Evolutionary conservation across 140 eudicot genomes (phyloP), one percentile per base, ranked within the genome.

Genomic region (Stevia rebaudiana): DNA sequence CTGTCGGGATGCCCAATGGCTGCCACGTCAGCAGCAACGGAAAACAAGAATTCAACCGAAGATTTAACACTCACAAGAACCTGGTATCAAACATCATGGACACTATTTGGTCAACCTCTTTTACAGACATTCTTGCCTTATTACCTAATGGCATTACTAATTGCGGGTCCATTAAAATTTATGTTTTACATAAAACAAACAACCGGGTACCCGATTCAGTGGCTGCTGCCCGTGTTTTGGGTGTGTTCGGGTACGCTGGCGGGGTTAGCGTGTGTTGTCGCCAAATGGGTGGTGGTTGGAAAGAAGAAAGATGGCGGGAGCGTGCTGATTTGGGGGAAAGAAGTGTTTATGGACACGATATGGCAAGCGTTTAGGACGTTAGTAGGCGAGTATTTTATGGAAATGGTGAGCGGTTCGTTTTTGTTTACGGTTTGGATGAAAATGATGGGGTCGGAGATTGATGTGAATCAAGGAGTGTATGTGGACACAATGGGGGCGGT

Each of bases 1-100:
- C 94, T 88, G 28, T 82, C 94, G 0, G 90, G 96, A 15, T 88
- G 96, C 70, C 94, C 96, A 0, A 67, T 88, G 79, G 87, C 94
- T n/a, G 75, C 83, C 53, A 12, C 63, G 15, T 78, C 81, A 64
- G 70, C 58, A 42, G 22, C 58, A 42, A 21, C 65, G 7, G 81
- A 73, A 37, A 66, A 68, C 65, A 67, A 78, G 19, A 71, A 55
- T 39, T 42, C 76, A n/a, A 36, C 61, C 19, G 35, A 68, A 67
- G 84, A n/a, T n/a, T n/a, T 88, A 41, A 80, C 90, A 28, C 68
- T 88, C 10, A 54, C 80, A 31, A 84, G 82, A 66, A 67, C 87
- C 0, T 73, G 83, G 90, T 64, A 78, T 51, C 82, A 84, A 74
- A 80, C 94, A 8, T 55, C 73, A 42, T 88, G 96, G 96, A 74